These are phyloP conservation scores for Albophoma yamanashiensis DNA, from an alignment of 2,329 filamentous ascomycete genomes.

Conservation along the genomic window DNA sequence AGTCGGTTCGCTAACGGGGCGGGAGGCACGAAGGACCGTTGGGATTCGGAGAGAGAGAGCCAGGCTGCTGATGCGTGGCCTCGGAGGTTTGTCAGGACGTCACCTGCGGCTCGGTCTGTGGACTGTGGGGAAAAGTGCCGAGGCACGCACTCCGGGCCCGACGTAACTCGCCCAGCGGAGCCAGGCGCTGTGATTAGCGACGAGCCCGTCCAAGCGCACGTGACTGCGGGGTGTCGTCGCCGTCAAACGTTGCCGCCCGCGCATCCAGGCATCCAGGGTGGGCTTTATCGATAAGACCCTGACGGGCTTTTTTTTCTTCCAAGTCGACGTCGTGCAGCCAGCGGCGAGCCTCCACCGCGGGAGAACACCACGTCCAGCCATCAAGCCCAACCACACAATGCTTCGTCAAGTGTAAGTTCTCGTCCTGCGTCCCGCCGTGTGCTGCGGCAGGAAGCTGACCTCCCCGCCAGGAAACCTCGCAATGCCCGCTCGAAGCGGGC, in stretches of 20 bases:
- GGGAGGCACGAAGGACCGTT: conserved; percentile 1
- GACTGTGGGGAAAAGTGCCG: conserved; percentile 9
- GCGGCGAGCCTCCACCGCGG: not conserved
- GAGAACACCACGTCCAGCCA: not conserved
- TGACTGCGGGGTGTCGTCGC: conserved; percentile 20
- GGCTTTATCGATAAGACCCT: conserved; percentile 21
- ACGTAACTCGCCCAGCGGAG: not conserved
- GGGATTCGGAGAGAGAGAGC: not conserved
- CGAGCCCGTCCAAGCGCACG: conserved; percentile 12
- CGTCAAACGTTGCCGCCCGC: not conserved
- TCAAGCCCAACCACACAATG: conserved; percentile 21
- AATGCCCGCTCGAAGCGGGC: conserved; percentile 88
- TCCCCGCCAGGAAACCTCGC: conserved; percentile 39
- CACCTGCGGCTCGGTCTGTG: conserved; percentile 6
- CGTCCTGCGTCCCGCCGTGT: not conserved
- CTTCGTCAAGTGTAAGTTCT: conserved; percentile 36
- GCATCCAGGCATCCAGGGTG: not conserved
- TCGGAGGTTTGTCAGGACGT: conserved; percentile 7
- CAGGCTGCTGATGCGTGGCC: not conserved
- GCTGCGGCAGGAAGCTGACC: not conserved
- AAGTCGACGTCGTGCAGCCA: not conserved
- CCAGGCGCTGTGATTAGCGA: not conserved
- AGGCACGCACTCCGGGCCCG: conserved; percentile 9
- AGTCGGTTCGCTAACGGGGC: not conserved
- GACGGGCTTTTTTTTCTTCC: conserved; percentile 14